phyloP scores from a whole-genome alignment of 1,284 basidiomycete species.

The Malassezia globosa region DNA sequence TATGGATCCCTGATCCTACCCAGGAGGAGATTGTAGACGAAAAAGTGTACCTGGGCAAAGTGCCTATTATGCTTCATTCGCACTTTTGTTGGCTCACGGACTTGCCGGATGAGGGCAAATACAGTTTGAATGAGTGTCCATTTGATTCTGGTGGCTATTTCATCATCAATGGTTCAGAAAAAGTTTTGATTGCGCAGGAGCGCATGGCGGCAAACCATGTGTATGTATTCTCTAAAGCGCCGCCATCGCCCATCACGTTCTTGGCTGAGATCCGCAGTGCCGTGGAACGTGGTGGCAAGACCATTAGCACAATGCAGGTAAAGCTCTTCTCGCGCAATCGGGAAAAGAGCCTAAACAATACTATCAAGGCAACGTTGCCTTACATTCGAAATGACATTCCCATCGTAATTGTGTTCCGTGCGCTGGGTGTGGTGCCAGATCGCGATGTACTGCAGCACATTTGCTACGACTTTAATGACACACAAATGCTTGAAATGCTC shows the following conservation, averaged over 20 bases:
- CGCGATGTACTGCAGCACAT: constrained; percentile 96
- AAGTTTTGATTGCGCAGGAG: constrained; percentile 97
- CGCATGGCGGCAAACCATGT: constrained; percentile 99
- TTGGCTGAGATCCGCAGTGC: constrained; percentile 94
- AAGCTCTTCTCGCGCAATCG: constrained; percentile 87
- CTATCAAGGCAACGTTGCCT: constrained; percentile 92
- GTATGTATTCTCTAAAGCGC: constrained; percentile 95
- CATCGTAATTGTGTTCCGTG: constrained; percentile 97
- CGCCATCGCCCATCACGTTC: constrained; percentile 89
- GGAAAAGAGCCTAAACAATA: constrained; percentile 69
- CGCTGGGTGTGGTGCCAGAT: constrained; percentile 92
- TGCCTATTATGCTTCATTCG: constrained; percentile 94
- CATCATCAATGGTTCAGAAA: constrained; percentile 98
- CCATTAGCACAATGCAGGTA: constrained; percentile 93
- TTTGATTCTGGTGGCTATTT: constrained; percentile 94
- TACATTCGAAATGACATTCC: constrained; percentile 98
- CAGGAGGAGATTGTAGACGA: constrained; percentile 56
- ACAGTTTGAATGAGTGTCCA: constrained; percentile 89
- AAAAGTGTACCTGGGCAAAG: constrained; percentile 94
- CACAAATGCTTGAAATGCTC: constrained; percentile 92
- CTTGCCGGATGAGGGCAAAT: constrained; percentile 67
- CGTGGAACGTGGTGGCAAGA: constrained; percentile 96
- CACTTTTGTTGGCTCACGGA: constrained; percentile 83
- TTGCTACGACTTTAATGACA: constrained; percentile 92
- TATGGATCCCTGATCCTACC: constrained; percentile 59